Evolutionary conservation across 2,329 filamentous ascomycete genomes (phyloP), one percentile per base, ranked within the genome.

Genomic region (Trichoderma sp.): DNA sequence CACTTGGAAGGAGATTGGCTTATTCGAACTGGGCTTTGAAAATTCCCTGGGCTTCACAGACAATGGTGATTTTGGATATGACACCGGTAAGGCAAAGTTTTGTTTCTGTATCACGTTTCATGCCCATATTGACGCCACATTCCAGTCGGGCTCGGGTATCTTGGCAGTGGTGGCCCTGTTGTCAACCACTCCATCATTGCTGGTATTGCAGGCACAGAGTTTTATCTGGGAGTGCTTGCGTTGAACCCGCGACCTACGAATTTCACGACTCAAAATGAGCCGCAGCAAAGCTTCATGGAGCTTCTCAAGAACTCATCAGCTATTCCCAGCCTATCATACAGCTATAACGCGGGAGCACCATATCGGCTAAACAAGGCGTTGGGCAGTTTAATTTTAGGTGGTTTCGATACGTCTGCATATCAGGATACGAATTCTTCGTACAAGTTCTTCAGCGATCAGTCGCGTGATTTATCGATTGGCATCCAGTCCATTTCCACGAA

Each of bases 111-210:
- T 26, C 13, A 13, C 21, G 2, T 32, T 3, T 37, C 11, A 46
- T 16, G 30, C 26, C 6, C 14, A 32, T 59, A 26, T 16, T 68
- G 32, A 67, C 46, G 4, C 14, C 14, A 1, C 32, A 5, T 14
- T 46, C 4, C 24, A 70, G 69, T 70, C 21, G 69, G 69, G 14
- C 59, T 70, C 26, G 69, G 69, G 8, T 70, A 69, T 52, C 51
- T 70, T 0, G 69, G 69, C 11, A 70, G 69, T 24, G 69, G 69
- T 14, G 69, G 69, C 24, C 69, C 69, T 32, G 55, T 70, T 7
- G 66, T 70, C 69, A 69, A 70, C 37, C 37, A 69, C 52, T 70
- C 69, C 1, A 18, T 70, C 52, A 56, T 70, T 10, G 69, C 69
- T 13, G 69, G 69, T 5, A 60, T 70, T 11, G 61, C 43, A 26